Conservation (phyloP, 2,329 filamentous ascomycete genomes). For the Cordyceps farinosa region DNA sequence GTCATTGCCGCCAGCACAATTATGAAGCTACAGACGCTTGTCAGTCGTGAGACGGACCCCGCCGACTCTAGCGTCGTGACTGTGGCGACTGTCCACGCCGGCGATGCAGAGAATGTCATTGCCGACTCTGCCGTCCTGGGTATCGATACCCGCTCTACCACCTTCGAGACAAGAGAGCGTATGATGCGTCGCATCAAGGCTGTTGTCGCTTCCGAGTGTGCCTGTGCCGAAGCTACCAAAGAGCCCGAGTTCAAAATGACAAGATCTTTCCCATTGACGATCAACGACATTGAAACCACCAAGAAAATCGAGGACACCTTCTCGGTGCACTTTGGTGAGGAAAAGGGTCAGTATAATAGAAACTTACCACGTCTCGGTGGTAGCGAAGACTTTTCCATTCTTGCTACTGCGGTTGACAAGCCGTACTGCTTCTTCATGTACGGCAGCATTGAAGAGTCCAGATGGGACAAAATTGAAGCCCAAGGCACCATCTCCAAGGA, state of each 20-base stretch:
- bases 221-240: conserved; percentile 42
- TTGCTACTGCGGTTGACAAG: conserved; percentile 22
- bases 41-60: conserved; percentile 31
- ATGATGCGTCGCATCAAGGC: conserved; percentile 36
- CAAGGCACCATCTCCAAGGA: conserved; percentile 20
- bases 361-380: conserved; percentile 41
- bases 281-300: conserved; percentile 48
- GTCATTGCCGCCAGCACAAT: conserved; percentile 42
- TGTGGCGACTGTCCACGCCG: conserved; percentile 40
- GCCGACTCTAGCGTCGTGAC: conserved; percentile 42
- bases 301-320: conserved; percentile 42
- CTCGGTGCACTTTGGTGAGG: conserved; percentile 39
- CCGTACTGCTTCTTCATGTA: conserved; percentile 24
- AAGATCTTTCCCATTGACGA: conserved; percentile 43
- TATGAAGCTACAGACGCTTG: conserved; percentile 31
- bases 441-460: conserved; percentile 20
- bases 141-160: conserved; percentile 38
- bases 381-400: conserved; percentile 52
- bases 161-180: conserved; percentile 29
- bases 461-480: conserved; percentile 21
- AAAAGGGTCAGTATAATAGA: conserved; percentile 29
- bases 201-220: conserved; percentile 51
- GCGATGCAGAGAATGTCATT: conserved; percentile 43
- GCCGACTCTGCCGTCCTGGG: conserved; percentile 38
- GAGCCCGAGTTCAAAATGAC: conserved; percentile 42